A percentile compares a stretch with the other conserved stretches of the same genome.
These are phyloP conservation scores for Jacaranda mimosifolia DNA, from an alignment of 257 asterid species.

Conservation along the genomic window DNA sequence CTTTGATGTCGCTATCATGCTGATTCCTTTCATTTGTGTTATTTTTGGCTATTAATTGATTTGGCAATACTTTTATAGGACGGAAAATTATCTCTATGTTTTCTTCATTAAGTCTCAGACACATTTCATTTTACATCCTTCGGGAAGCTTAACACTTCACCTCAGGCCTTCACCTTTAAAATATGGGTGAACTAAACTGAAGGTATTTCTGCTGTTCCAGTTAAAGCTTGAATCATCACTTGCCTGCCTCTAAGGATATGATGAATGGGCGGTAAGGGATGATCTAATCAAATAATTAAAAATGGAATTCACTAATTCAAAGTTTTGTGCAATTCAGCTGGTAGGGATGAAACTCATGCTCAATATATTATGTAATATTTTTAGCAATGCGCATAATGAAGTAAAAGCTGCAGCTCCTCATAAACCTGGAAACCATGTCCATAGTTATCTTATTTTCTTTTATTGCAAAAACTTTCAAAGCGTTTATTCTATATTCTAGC, in stretches of 20 bases:
- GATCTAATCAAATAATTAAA: neutral
- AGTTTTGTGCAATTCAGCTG: constrained; percentile 4
- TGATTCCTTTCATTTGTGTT: neutral
- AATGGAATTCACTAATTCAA: neutral
- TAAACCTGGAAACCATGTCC: constrained; percentile 14
- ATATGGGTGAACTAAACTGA: neutral
- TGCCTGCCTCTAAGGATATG: neutral
- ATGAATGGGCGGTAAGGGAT: neutral
- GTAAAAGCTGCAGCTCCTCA: neutral
- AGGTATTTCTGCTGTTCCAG: neutral
- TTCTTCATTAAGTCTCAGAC: neutral
- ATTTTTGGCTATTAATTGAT: neutral
- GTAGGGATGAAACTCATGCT: neutral
- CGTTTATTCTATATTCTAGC: neutral
- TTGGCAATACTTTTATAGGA: neutral
- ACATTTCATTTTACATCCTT: neutral
- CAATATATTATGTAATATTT: neutral
- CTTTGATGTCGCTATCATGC: neutral
- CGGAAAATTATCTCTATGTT: neutral
- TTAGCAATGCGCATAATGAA: neutral
- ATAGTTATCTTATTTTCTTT: constrained; percentile 2
- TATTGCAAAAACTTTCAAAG: neutral
- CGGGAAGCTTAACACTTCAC: neutral
- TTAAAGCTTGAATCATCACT: neutral
- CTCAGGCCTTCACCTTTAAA: neutral